Base-by-base conservation (phyloP, 371 early-diverging fungal genomes). In the Mucor sp. region DNA sequence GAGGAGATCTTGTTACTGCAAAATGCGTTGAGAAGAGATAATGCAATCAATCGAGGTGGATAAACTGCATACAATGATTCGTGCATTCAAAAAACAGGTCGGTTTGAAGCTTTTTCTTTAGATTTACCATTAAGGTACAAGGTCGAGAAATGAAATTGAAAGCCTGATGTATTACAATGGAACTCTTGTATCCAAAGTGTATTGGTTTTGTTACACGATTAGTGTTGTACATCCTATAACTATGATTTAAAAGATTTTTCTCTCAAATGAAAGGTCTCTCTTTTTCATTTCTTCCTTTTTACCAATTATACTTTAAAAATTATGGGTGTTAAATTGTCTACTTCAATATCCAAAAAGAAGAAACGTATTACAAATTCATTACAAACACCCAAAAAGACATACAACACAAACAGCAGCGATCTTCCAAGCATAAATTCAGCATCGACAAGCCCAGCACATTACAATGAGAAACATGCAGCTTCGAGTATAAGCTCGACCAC, bases 291-390 rank as follows among this genome's bases (percentile, higher is more conserved):
- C 25, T 47, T 19, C 47, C 27, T 23, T 53, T 53, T 53, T 53
- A 53, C 14, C 27, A 17, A 23, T 25, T 47, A 9, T 11, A 19
- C 8, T 47, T 27, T 25, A 14, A 50, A 27, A 50, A 60, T 14
- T 21, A 67, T 67, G 67, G 67, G 67, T 44, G 15, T 44, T 27
- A 67, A 67, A 44, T 23, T 67, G 47, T 67, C 67, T 4, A 62
- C 57, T 21, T 12, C 39, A 23, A 56, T 56, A 41, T 39, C 62
- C 19, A 67, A 57, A 28, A 67, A 57, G 43, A 61, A 61, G 44
- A 67, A 56, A 15, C 60, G 62, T 9, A 57, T 62, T 19, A 21
- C 57, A 7, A 43, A 41, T 47, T 62, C 67, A 23, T 67, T 35
- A 35, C 43, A 44, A 44, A 33, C 50, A 30, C 23, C 44, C 9